These are phyloP conservation scores for Aureobasidium sp. DNA, from an alignment of 2,329 filamentous ascomycete species.

Conservation along the genomic window DNA sequence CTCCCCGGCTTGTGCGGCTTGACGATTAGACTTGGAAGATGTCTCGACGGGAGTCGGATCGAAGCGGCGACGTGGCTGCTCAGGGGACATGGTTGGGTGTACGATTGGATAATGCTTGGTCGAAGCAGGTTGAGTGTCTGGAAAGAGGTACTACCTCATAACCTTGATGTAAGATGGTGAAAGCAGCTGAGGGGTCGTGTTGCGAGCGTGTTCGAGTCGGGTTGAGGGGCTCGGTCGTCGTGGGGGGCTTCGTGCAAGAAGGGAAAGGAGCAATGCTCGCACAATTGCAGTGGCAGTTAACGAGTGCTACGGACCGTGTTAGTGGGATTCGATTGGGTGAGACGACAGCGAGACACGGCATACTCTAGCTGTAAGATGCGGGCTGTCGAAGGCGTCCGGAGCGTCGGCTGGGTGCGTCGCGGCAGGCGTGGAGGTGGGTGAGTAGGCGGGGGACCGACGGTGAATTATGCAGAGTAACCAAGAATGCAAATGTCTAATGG, in stretches of 20 bases:
- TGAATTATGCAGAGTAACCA: slow-evolving; percentile 4
- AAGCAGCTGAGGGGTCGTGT: background rate
- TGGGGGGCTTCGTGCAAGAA: background rate
- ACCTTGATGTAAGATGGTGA: background rate
- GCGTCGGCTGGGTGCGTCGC: background rate
- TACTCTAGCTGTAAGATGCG: slow-evolving; percentile 3
- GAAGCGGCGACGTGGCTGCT: slow-evolving; percentile 41
- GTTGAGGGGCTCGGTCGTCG: background rate
- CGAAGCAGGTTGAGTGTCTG: background rate
- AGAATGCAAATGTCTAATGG: background rate
- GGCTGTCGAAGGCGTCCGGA: background rate
- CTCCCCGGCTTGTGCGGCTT: slow-evolving; percentile 14
- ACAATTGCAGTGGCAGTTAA: background rate
- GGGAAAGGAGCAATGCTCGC: background rate
- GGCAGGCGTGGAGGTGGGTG: background rate
- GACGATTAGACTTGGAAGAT: slow-evolving; percentile 50
- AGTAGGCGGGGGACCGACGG: background rate
- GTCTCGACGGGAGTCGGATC: slow-evolving; percentile 65
- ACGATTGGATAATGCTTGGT: background rate
- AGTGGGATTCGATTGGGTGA: background rate
- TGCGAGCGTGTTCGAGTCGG: background rate
- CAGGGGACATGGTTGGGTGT: slow-evolving; percentile 13
- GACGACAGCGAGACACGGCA: background rate
- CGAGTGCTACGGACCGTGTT: background rate
- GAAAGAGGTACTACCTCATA: background rate